phyloP scores from a whole-genome alignment of 108 stramenopile genomes.

The Nitzschia sp. region DNA sequence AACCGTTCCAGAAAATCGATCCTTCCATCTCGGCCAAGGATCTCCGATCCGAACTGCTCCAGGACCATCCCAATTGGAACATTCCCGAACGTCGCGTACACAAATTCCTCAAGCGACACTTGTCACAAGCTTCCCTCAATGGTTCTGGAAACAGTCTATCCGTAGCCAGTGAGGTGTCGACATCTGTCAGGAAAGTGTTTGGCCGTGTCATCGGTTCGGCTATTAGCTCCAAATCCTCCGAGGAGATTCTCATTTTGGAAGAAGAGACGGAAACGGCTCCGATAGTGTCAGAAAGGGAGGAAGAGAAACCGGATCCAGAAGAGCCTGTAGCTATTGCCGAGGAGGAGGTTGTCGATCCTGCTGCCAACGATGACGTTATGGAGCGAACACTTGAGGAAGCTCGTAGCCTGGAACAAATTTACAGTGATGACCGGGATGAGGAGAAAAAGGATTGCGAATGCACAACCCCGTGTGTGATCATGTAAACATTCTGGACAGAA shows the following conservation, averaged over 20 bases:
- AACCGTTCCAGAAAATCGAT: too few relatives aligned
- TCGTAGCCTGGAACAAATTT: conserved; percentile 13
- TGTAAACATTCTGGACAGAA: neutral
- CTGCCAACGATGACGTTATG: neutral
- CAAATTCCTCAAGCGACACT: conserved; percentile 35
- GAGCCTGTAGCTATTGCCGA: neutral
- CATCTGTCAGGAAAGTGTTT: too few relatives aligned
- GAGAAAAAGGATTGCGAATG: conserved; percentile 25
- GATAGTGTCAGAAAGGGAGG: neutral
- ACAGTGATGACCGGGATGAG: conserved; percentile 11
- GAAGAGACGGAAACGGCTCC: conserved; percentile 6
- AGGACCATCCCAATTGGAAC: conserved; percentile 38
- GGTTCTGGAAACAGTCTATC: too few relatives aligned
- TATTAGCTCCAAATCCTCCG: too few relatives aligned
- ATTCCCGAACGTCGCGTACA: conserved; percentile 42
- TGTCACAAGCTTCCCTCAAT: neutral
- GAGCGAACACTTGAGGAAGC: neutral
- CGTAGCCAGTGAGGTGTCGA: too few relatives aligned
- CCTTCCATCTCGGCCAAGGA: conserved; percentile 3
- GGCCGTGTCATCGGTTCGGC: too few relatives aligned
- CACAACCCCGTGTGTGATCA: conserved; percentile 13
- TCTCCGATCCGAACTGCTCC: conserved; percentile 1
- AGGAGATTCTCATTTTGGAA: conserved; percentile 1
- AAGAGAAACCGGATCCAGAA: conserved; percentile 1
- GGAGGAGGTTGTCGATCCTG: neutral